A percentile compares a stretch with the other conserved stretches of the same genome.
These are phyloP conservation scores for Leishmania guyanensis DNA, from an alignment of 208 protist species.

Conservation along the genomic window DNA sequence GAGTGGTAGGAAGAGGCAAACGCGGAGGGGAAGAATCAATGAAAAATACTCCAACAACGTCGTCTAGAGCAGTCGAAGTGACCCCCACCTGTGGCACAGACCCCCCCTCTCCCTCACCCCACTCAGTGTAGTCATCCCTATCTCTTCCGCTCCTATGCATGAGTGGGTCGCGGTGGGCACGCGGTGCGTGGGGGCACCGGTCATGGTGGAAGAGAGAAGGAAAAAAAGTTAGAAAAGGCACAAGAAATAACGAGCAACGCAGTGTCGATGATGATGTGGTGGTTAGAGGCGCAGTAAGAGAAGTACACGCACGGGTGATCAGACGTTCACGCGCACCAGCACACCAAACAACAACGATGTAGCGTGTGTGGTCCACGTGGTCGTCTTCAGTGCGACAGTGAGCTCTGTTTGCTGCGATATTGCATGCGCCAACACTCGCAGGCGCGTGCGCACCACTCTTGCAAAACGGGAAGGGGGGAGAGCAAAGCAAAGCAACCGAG, in stretches of 20 bases:
- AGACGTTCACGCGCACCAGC: background rate
- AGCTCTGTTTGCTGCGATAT: no score
- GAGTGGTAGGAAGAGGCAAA: background rate
- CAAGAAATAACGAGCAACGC: background rate
- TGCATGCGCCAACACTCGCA: no score
- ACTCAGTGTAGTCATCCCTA: background rate
- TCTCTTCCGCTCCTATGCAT: background rate
- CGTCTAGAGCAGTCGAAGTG: background rate
- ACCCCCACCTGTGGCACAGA: background rate
- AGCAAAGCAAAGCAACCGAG: no score
- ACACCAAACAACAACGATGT: background rate
- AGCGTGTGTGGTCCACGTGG: background rate
- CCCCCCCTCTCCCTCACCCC: background rate
- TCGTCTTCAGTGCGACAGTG: no score
- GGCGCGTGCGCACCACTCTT: no score
- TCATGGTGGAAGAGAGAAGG: background rate
- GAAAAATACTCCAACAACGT: background rate
- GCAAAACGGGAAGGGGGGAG: no score
- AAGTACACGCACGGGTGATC: background rate
- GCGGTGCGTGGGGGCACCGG: background rate
- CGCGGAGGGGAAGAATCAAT: background rate
- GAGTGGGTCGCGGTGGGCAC: background rate
- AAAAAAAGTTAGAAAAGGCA: background rate
- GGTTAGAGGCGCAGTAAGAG: background rate
- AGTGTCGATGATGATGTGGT: background rate